Base-by-base conservation (phyloP, 495 filamentous ascomycete genomes). In the Sphaerosporella brunnea region DNA sequence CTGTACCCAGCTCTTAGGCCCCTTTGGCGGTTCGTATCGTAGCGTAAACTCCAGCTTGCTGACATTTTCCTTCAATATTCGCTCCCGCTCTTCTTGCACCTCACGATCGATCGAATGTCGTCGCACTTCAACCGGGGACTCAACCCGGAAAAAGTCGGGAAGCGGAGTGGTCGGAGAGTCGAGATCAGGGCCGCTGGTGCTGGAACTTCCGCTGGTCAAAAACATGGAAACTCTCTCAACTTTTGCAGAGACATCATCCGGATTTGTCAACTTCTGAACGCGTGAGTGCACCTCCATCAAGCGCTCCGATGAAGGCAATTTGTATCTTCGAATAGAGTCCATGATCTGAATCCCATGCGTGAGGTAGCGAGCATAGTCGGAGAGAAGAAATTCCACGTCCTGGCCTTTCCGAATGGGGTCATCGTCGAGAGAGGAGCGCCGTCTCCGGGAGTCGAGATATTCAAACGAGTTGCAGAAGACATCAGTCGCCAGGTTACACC, bases 281-380 rank as follows among this genome's bases (percentile, higher is more conserved):
- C 18, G n/a, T 2, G 20, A 40, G 10, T 16, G 37, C 23, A 26
- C 20, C 9, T 8, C 7, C 11, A n/a, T 26, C 30, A 47, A 20
- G 16, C 15, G 44, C 44, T 47, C 11, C 10, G 25, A 35, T 8
- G 2, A 11, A 7, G n/a, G 13, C n/a, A 44, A 16, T 23, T 47
- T 47, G 28, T 47, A 47, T 3, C 23, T 10, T 9, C 23, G 24
- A 15, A 20, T 21, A 36, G 35, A 85, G 57, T 51, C 69, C 68
- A 16, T 70, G 68, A 0, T 18, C 8, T 36, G 28, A 15, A 10
- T 34, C 11, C 75, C 79, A 51, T 86, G 81, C 23, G 79, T 76
- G 45, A 74, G 69, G 45, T 79, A 82, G 18, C 79, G 69, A 10
- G 78, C 72, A 53, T 78, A 83, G 54, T 86, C 81, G 24, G 78